phyloP scores from a whole-genome alignment of 495 filamentous ascomycete genomes.

The Neurospora cerealis region DNA sequence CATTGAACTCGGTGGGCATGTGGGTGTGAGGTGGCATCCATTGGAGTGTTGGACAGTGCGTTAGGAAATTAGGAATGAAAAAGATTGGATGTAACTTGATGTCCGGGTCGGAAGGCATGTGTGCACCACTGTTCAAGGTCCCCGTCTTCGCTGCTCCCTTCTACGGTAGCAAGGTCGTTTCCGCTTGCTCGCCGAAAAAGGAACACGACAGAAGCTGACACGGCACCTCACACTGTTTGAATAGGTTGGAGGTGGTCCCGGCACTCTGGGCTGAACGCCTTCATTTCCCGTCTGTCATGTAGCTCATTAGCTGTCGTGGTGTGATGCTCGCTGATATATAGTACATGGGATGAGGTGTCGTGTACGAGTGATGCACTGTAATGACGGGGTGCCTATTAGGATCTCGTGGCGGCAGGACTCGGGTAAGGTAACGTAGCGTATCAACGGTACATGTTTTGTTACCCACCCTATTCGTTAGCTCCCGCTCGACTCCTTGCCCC shows the following conservation, averaged over 20 bases:
- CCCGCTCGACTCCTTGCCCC: neutral
- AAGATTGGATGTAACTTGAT: neutral
- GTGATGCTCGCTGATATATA: neutral
- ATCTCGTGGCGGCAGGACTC: neutral
- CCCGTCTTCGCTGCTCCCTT: neutral
- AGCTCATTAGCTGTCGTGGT: neutral
- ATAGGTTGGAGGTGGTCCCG: neutral
- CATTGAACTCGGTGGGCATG: neutral
- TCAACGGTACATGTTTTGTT: neutral
- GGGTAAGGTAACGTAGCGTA: neutral
- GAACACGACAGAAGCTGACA: neutral
- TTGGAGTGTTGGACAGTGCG: neutral
- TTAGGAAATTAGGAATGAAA: neutral
- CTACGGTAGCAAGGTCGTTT: neutral
- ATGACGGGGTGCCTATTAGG: neutral
- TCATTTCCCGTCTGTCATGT: neutral
- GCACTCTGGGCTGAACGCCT: neutral
- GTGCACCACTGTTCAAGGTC: neutral
- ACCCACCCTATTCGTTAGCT: neutral
- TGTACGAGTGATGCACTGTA: neutral
- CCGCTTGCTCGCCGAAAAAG: neutral
- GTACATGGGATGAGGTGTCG: neutral
- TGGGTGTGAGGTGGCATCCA: neutral
- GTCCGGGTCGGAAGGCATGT: neutral
- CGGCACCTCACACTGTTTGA: neutral